A percentile compares a stretch with the other conserved stretches of the same genome.
Evolutionary conservation across 2,329 filamentous ascomycete species (phyloP).

Genomic region (Stemphylium vesicarium): DNA sequence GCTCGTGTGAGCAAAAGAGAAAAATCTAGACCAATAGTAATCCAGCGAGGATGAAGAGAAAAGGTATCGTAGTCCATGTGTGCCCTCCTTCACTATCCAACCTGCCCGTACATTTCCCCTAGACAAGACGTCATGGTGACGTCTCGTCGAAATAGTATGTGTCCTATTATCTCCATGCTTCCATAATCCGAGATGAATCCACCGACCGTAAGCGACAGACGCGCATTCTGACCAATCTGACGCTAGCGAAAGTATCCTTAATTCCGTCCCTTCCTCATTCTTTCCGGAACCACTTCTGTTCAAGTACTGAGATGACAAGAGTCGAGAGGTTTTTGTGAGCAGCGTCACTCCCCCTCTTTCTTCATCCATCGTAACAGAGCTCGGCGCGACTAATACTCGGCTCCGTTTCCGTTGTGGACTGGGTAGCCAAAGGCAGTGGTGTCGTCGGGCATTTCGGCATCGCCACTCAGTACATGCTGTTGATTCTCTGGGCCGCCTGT

Average conservation of each 20-base stretch:
- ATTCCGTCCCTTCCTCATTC: constrained; percentile 3
- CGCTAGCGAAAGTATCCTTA: constrained; percentile 4
- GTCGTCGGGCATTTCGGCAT: constrained; percentile 53
- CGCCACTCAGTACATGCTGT: constrained; percentile 53
- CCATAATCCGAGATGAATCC: constrained; percentile 1
- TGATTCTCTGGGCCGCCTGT: constrained; percentile 46
- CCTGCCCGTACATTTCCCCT: constrained; percentile 6
- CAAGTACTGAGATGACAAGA: constrained; percentile 26
- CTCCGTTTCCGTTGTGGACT: constrained; percentile 51
- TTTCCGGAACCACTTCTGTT: constrained; percentile 3
- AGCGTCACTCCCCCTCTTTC: neutral
- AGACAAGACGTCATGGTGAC: neutral
- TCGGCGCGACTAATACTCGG: constrained; percentile 46
- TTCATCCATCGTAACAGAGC: constrained; percentile 11
- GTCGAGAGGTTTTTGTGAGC: constrained; percentile 14
- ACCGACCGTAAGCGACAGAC: constrained; percentile 4
- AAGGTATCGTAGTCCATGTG: constrained; percentile 16
- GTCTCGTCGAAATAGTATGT: neutral
- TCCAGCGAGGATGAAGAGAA: constrained; percentile 19
- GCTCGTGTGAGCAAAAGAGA: constrained; percentile 25
- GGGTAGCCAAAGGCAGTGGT: constrained; percentile 51
- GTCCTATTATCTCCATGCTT: constrained; percentile 2
- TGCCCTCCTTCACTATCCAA: constrained; percentile 10
- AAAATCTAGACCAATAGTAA: constrained; percentile 31
- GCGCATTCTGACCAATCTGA: constrained; percentile 30